These are phyloP conservation scores for Penicillium turbatum DNA, from an alignment of 495 filamentous ascomycete species.

Conservation along the genomic window DNA sequence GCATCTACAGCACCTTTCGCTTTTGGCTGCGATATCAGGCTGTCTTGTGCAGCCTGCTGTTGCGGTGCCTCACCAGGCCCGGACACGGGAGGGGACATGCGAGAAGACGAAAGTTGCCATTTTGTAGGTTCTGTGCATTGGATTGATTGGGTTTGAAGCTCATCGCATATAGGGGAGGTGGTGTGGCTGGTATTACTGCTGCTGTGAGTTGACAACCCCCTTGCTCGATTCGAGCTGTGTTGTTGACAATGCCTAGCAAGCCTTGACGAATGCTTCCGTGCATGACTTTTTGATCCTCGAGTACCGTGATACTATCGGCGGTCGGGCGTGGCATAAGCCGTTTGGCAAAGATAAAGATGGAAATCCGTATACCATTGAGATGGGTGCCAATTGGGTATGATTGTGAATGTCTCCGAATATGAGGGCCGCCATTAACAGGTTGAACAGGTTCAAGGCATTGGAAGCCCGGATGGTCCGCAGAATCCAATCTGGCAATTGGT, in stretches of 20 bases:
- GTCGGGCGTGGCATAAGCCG: slow-evolving; percentile 51
- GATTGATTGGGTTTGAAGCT: background rate
- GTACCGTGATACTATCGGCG: slow-evolving; percentile 59
- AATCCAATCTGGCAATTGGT: slow-evolving; percentile 69
- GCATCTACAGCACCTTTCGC: slow-evolving; percentile 16
- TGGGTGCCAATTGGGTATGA: slow-evolving; percentile 64
- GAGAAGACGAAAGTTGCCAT: slow-evolving; percentile 40
- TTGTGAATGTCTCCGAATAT: background rate
- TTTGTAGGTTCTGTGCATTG: slow-evolving; percentile 17
- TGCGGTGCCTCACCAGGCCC: slow-evolving; percentile 18
- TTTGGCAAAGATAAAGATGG: slow-evolving; percentile 55
- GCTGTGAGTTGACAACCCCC: slow-evolving; percentile 42
- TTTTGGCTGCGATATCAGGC: slow-evolving; percentile 18
- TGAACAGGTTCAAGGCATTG: slow-evolving; percentile 58
- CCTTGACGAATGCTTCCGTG: slow-evolving; percentile 58
- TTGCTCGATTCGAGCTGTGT: background rate
- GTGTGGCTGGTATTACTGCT: slow-evolving; percentile 65
- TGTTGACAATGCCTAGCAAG: slow-evolving; percentile 44
- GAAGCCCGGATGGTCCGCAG: slow-evolving; percentile 49
- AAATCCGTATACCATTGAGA: slow-evolving; percentile 57
- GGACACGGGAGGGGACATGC: slow-evolving; percentile 23
- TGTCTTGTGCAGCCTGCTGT: slow-evolving; percentile 18
- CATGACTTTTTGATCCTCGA: slow-evolving; percentile 69
- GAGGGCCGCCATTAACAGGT: background rate
- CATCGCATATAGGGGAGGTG: slow-evolving; percentile 28